phyloP scores from a whole-genome alignment of 352 stramenopile genomes.

The Phytophthora fragariae region DNA sequence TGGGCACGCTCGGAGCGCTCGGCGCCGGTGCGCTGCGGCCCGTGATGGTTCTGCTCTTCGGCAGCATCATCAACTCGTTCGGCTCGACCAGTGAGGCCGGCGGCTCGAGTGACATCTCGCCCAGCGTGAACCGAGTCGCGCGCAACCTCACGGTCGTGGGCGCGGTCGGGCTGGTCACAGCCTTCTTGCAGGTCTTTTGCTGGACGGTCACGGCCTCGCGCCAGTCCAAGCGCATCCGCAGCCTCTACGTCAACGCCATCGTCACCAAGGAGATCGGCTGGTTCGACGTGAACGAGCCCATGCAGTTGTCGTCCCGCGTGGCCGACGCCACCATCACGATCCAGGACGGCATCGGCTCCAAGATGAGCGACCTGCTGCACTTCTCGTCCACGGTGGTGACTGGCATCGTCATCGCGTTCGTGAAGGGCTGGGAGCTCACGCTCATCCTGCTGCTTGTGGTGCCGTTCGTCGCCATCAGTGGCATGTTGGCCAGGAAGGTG shows the following conservation, averaged over 20 bases:
- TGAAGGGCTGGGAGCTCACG: conserved; percentile 62
- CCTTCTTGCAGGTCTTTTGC: conserved; percentile 56
- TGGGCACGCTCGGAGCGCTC: conserved; percentile 26
- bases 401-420: conserved; percentile 55
- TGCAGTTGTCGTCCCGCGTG: conserved; percentile 50
- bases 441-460: conserved; percentile 59
- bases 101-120: neutral
- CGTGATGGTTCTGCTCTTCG: conserved; percentile 38
- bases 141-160: conserved; percentile 50
- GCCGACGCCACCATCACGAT: conserved; percentile 47
- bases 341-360: conserved; percentile 54
- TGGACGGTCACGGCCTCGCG: conserved; percentile 58
- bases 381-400: conserved; percentile 44
- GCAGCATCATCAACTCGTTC: conserved; percentile 45
- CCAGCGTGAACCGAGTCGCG: conserved; percentile 42
- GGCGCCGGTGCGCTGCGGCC: conserved; percentile 31
- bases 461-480: conserved; percentile 44
- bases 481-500: conserved; percentile 38
- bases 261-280: conserved; percentile 56
- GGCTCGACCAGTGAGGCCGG: conserved; percentile 8
- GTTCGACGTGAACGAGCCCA: conserved; percentile 63
- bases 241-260: conserved; percentile 48
- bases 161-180: conserved; percentile 30
- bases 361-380: conserved; percentile 51
- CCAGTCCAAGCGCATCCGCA: conserved; percentile 55